Percentiles rank a stretch among this genome's conserved stretches.
Conservation (phyloP, 257 asterid species). For the Solanum bulbocastanum region DNA sequence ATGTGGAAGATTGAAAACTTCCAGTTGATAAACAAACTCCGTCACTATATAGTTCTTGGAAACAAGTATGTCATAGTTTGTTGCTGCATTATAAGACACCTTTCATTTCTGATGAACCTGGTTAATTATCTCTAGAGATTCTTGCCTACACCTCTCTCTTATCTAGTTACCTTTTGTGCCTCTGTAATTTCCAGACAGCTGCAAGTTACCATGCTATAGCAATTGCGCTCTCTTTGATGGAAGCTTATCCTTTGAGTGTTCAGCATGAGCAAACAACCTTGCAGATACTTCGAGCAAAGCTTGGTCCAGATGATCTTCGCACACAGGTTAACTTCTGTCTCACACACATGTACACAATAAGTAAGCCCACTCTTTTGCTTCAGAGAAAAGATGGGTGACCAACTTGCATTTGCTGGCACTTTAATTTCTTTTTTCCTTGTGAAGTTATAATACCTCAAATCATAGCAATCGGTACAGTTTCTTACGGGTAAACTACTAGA, state of each 20-base stretch:
- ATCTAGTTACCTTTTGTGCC: neutral
- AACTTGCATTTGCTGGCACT: neutral
- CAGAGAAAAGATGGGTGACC: neutral
- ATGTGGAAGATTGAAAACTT: neutral
- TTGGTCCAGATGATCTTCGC: conserved; percentile 95
- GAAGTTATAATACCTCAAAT: neutral
- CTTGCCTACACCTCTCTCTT: neutral
- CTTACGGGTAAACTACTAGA: neutral
- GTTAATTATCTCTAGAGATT: neutral
- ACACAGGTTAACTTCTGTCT: conserved; percentile 59
- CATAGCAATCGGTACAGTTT: neutral
- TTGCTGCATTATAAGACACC: neutral
- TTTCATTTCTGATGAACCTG: neutral
- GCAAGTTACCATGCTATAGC: conserved; percentile 99
- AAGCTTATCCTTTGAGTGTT: conserved; percentile 93
- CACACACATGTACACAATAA: neutral
- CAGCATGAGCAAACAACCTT: conserved; percentile 99
- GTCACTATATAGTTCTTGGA: neutral
- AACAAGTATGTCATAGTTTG: neutral
- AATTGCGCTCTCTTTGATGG: conserved; percentile 98
- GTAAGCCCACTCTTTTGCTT: neutral
- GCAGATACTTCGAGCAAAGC: conserved; percentile 88
- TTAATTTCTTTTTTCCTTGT: neutral
- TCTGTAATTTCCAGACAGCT: conserved; percentile 61
- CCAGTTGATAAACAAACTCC: neutral